Base-by-base conservation (phyloP, 2,329 filamentous ascomycete species). In the Verticillium dahliae region DNA sequence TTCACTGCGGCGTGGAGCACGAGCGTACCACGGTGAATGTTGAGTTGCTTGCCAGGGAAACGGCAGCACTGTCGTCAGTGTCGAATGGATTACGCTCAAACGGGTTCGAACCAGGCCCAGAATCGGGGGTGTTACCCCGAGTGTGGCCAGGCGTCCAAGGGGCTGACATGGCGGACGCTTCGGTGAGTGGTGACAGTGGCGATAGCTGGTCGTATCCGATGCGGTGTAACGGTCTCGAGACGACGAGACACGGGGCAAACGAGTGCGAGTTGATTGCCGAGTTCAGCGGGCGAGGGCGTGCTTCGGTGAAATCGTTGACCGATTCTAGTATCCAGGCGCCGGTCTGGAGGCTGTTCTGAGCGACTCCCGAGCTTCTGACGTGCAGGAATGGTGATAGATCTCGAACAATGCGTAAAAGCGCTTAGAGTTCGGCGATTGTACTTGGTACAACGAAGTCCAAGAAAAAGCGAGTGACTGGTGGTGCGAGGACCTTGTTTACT, bases 11-110 rank as follows among this genome's bases (percentile, higher is more conserved):
- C 4, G 27, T 34, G 15, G 6, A 34, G 27, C 3, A 31, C 13
- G 15, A 18, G 22, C 64, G 2, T 65, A 66, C 64, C 56, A 66
- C 63, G 2, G 63, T 65, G 37, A 65, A 66, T n/a, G 64, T 66
- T 2, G 64, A 66, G 55, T 66, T 60, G 59, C 59, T 60, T 33
- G 64, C 64, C 7, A 65, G 60, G 7, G 64, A 65, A 9, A 56
- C 59, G 6, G 58, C 63, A 7, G 63, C 61, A 45, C 64, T 66
- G 27, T 58, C 59, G 18, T 65, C 64, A 11, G 64, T 66, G 38
- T 66, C 64, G 61, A 66, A 66, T 9, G 64, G 64, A 54, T 65
- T 65, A 9, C 61, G 41, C 15, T 56, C 61, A 38, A 66, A 66
- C 2, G 64, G 64, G 57, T 66, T 65, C 3, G 64, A 61, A 55